phyloP scores from a whole-genome alignment of 768 basidiomycete species.

The Phanerochaete carnosa region DNA sequence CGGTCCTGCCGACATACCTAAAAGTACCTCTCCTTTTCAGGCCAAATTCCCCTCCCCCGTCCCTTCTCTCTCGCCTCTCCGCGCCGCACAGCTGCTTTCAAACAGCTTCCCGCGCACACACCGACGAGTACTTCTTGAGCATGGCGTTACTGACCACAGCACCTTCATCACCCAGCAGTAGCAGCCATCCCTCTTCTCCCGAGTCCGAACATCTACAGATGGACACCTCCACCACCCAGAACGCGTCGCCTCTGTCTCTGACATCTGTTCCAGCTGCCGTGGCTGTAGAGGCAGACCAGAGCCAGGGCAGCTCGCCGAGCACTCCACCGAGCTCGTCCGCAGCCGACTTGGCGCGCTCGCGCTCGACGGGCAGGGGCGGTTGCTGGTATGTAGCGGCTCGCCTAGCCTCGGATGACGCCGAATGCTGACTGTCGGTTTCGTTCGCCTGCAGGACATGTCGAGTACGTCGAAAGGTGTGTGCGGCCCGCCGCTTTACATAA shows the following conservation, averaged over 20 bases:
- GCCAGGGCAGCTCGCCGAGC: conserved; percentile 25
- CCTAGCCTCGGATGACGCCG: background rate
- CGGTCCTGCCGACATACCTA: conserved; percentile 19
- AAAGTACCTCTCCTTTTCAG: conserved; percentile 19
- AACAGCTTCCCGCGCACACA: background rate
- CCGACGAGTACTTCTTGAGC: background rate
- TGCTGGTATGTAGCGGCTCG: conserved; percentile 58
- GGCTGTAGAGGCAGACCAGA: conserved; percentile 12
- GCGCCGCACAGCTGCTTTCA: conserved; percentile 12
- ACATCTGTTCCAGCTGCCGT: conserved; percentile 12
- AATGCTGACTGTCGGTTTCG: background rate
- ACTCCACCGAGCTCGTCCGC: conserved; percentile 43
- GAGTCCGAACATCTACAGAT: conserved; percentile 10
- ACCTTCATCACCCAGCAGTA: conserved; percentile 5
- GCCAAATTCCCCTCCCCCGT: conserved; percentile 18
- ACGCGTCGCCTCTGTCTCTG: conserved; percentile 7
- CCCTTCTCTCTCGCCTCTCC: conserved; percentile 16
- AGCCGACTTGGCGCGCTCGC: conserved; percentile 21
- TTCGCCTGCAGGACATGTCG: conserved; percentile 67
- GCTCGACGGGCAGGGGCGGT: conserved; percentile 59
- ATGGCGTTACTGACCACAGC: conserved; percentile 12
- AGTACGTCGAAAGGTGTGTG: conserved; percentile 68
- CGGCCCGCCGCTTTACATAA: conserved; percentile 13
- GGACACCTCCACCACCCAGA: conserved; percentile 1
- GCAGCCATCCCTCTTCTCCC: conserved; percentile 8